Evolutionary conservation across 208 protist species (phyloP), one percentile per base, ranked within the genome.

Genomic region (Trypanosoma theileri): DNA sequence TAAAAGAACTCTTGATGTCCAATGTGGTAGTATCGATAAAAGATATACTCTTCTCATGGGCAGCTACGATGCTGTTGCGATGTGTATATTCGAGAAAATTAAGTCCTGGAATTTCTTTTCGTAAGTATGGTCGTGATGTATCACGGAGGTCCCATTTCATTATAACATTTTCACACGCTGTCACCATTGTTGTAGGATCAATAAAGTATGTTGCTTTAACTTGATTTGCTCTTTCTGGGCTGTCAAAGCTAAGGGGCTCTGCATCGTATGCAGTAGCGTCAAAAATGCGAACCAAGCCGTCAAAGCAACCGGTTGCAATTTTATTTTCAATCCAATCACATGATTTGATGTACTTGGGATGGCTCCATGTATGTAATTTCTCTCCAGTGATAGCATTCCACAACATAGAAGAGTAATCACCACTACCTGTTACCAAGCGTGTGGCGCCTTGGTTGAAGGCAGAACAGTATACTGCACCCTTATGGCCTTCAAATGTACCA

Each of bases 331-430:
- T 78, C 89, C 93, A 97, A 70, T 95, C 91, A 79, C 90, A 97
- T 11, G 91, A 88, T 70, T 96, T 94, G 61, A 98, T 97, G 81
- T 98, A 98, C 73, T 98, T 97, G n/a, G 88, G 86, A 77, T 98
- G 94, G 28, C 62, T 80, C 85, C 94, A 96, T 19, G 83, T 81
- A 71, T 97, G 86, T 48, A 98, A 66, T 54, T 95, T 91, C 46
- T 94, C 75, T 13, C 97, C 97, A 3, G 84, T 95, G 17, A 97
- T 44, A 9, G 94, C 90, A 73, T 98, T 85, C 94, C 95, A 98
- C 6, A 98, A 59, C 72, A 97, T 96, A 42, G 91, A 86, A 17
- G 87, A 92, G 82, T 98, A 98, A 81, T 98, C 95, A 31, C 91
- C 97, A 54, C 91, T 96, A 40, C 85, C 94, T 11, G 97, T 98